Evolutionary conservation across 192 early-diverging fungal species (phyloP).

Genomic region (Dissophora ornata): DNA sequence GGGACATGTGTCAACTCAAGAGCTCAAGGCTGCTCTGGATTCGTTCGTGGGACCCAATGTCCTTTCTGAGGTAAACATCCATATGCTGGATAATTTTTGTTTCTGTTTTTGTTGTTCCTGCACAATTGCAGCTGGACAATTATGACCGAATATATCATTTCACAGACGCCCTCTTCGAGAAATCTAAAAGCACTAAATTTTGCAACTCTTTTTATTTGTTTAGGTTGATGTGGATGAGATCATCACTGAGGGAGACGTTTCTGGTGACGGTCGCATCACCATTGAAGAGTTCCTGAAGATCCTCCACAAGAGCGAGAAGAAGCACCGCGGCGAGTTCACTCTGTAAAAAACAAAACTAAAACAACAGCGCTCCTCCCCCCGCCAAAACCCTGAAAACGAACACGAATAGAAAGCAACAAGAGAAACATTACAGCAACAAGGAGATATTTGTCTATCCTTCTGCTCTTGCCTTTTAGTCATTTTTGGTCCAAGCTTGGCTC

Average conservation of each 20-base stretch:
- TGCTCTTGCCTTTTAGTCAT: too few relatives aligned
- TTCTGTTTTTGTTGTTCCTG: background rate
- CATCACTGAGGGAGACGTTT: constrained; percentile 80
- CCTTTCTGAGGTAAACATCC: constrained; percentile 43
- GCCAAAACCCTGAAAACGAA: background rate
- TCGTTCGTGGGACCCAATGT: constrained; percentile 27
- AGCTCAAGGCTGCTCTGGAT: constrained; percentile 69
- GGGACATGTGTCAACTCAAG: constrained; percentile 72
- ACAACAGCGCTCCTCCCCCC: too few relatives aligned
- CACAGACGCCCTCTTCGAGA: background rate
- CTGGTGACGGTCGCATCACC: constrained; percentile 88
- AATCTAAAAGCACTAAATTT: background rate
- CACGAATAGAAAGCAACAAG: too few relatives aligned
- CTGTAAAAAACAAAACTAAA: too few relatives aligned
- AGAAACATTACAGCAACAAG: too few relatives aligned
- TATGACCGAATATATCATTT: constrained; percentile 20
- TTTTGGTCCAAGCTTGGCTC: too few relatives aligned
- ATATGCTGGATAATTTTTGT: too few relatives aligned
- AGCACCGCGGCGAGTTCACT: constrained; percentile 31
- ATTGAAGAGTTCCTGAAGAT: constrained; percentile 91
- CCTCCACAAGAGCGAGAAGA: constrained; percentile 59
- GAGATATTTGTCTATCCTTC: too few relatives aligned
- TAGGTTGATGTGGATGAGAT: constrained; percentile 64
- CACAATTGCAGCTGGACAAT: constrained; percentile 1
- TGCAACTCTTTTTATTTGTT: background rate